Evolutionary conservation across 345 rosid genomes (phyloP).

Genomic region (Eucalyptus albens): DNA sequence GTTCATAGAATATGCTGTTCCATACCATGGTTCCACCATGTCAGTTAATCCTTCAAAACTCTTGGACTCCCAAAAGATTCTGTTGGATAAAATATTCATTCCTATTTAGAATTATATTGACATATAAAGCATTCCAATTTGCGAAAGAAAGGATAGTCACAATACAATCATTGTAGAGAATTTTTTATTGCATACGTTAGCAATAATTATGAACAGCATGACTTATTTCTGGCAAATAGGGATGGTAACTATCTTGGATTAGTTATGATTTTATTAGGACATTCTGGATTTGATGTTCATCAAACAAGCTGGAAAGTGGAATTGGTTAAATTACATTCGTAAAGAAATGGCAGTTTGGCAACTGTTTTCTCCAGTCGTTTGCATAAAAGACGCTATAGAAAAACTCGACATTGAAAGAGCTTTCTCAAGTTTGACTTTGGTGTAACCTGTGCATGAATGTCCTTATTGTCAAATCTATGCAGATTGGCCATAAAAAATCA

Average conservation of each 20-base stretch:
- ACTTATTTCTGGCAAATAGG: not conserved
- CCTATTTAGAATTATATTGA: not conserved
- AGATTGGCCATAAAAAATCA: not conserved
- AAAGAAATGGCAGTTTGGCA: not conserved
- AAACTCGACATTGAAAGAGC: not conserved
- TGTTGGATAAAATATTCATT: conserved; percentile 11
- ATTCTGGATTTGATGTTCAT: not conserved
- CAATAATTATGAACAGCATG: not conserved
- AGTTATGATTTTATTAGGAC: not conserved
- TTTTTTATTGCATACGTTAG: not conserved
- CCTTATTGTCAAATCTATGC: not conserved
- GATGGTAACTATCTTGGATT: not conserved
- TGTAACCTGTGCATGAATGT: not conserved
- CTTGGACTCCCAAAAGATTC: conserved; percentile 91
- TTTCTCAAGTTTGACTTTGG: not conserved
- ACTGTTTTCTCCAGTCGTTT: not conserved
- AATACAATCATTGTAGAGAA: not conserved
- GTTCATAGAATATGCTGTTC: conserved; percentile 67
- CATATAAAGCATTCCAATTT: not conserved
- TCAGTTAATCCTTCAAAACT: conserved; percentile 73
- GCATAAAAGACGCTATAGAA: not conserved
- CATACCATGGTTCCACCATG: conserved; percentile 85
- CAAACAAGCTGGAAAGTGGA: not conserved
- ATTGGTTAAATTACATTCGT: not conserved
- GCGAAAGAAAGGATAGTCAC: not conserved